A percentile compares a stretch with the other conserved stretches of the same genome.
Evolutionary conservation across 495 filamentous ascomycete species (phyloP).

Genomic region (Aspergillus affinis): DNA sequence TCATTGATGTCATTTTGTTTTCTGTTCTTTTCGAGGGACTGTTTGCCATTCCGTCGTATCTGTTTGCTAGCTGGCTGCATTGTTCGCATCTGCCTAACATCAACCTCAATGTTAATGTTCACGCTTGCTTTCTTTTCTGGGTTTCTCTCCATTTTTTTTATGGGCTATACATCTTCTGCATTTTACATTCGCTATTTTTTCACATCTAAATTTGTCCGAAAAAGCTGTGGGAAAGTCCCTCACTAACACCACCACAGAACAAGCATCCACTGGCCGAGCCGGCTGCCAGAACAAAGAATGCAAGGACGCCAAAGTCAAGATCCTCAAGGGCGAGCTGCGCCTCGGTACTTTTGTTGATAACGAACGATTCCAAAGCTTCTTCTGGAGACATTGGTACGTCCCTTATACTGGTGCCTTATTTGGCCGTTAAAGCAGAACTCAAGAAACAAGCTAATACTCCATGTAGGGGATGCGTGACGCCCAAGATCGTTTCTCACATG

Average conservation of each 20-base stretch:
- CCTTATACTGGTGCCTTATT: not conserved
- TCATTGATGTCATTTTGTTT: not conserved
- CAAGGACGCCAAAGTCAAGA: conserved; percentile 62
- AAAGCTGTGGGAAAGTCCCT: not conserved
- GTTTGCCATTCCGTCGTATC: not conserved
- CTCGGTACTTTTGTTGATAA: conserved; percentile 65
- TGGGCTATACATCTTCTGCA: not conserved
- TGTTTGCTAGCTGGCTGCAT: not conserved
- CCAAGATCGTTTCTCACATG: conserved; percentile 57
- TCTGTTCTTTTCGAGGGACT: not conserved
- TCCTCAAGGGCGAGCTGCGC: conserved; percentile 73
- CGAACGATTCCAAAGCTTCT: conserved; percentile 50
- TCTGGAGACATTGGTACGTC: conserved; percentile 78
- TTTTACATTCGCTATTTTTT: not conserved
- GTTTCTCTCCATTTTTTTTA: not conserved
- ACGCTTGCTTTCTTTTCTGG: not conserved
- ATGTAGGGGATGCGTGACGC: conserved; percentile 80
- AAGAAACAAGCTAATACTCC: conserved; percentile 5
- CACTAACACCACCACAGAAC: conserved; percentile 49
- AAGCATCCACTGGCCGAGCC: conserved; percentile 59
- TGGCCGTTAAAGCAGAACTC: not conserved
- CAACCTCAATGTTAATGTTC: not conserved
- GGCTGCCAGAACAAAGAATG: conserved; percentile 67
- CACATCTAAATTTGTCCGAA: not conserved
- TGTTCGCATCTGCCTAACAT: not conserved